A percentile compares a stretch with the other conserved stretches of the same genome.
These are phyloP conservation scores for Picea mariana DNA, from an alignment of 83 land plant species.

Conservation along the genomic window DNA sequence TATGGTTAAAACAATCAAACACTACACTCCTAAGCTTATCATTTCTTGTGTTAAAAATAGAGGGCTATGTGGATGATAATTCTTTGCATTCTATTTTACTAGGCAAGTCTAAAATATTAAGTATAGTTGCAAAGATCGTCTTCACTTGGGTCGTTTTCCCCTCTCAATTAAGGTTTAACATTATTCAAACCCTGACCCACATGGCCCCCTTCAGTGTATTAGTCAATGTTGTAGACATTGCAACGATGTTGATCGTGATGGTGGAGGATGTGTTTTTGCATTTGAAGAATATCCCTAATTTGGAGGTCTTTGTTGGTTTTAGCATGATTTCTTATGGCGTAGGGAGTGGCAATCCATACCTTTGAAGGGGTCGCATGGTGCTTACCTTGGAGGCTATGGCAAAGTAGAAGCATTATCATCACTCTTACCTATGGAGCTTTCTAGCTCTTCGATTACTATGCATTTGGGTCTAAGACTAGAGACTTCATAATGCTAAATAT, in stretches of 20 bases:
- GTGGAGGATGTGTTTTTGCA: conserved; percentile 50
- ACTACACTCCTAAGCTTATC: too few relatives aligned
- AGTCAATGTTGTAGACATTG: conserved; percentile 75
- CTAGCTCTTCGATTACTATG: conserved; percentile 59
- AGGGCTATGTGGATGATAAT: too few relatives aligned
- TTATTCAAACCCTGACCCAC: conserved; percentile 74
- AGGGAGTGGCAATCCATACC: conserved; percentile 68
- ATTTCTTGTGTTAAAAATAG: too few relatives aligned
- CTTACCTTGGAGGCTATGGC: conserved; percentile 60
- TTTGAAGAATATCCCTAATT: neutral
- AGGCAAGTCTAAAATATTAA: too few relatives aligned
- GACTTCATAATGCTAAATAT: conserved; percentile 76
- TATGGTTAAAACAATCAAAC: too few relatives aligned
- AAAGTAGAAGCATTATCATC: conserved; percentile 45
- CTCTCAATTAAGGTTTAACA: conserved; percentile 70
- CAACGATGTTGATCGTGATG: conserved; percentile 86
- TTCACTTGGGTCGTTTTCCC: conserved; percentile 28
- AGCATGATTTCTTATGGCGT: conserved; percentile 52
- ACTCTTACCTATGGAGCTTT: conserved; percentile 49
- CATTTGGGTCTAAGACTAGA: conserved; percentile 70
- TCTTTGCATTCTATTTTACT: too few relatives aligned
- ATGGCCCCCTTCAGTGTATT: conserved; percentile 92
- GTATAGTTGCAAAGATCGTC: too few relatives aligned
- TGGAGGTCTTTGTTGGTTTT: conserved; percentile 32
- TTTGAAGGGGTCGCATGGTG: conserved; percentile 78